Conservation (phyloP, 2,329 filamentous ascomycete genomes). For the Diaporthe eres region DNA sequence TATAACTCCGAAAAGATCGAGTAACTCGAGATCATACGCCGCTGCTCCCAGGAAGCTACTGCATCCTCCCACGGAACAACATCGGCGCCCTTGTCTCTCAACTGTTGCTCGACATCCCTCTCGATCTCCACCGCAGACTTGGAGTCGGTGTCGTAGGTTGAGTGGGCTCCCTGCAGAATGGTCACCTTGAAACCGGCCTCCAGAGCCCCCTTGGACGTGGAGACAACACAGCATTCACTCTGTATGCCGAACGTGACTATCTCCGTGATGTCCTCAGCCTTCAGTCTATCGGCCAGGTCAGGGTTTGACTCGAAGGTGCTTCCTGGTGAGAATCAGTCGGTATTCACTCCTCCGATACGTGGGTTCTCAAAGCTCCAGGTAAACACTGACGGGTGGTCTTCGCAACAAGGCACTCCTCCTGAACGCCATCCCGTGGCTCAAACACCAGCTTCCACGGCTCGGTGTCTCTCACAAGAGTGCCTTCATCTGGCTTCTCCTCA, state of each 20-base stretch:
- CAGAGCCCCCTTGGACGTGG: slow-evolving; percentile 48
- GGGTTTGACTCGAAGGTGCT: slow-evolving; percentile 51
- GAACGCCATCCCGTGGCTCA: slow-evolving; percentile 43
- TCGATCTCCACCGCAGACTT: slow-evolving; percentile 49
- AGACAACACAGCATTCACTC: slow-evolving; percentile 51
- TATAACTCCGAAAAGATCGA: slow-evolving; percentile 35
- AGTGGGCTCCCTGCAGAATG: slow-evolving; percentile 50
- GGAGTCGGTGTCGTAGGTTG: slow-evolving; percentile 47
- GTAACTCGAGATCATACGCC: slow-evolving; percentile 39
- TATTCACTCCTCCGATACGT: too few relatives aligned
- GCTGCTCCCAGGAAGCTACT: slow-evolving; percentile 38
- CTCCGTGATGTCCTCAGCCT: slow-evolving; percentile 43
- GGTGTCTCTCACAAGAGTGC: slow-evolving; percentile 45
- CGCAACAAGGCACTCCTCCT: slow-evolving; percentile 46
- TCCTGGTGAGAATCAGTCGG: slow-evolving; percentile 40
- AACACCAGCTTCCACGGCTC: slow-evolving; percentile 50
- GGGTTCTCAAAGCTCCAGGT: neutral
- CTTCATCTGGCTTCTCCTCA: slow-evolving; percentile 47
- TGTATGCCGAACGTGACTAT: slow-evolving; percentile 51
- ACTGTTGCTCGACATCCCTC: slow-evolving; percentile 46
- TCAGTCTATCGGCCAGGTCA: slow-evolving; percentile 47
- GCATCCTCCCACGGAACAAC: slow-evolving; percentile 46
- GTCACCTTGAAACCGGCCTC: slow-evolving; percentile 49
- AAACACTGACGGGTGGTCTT: slow-evolving; percentile 48
- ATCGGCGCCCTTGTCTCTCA: slow-evolving; percentile 45